A percentile compares a stretch with the other conserved stretches of the same genome.
Evolutionary conservation across 495 filamentous ascomycete species (phyloP).

Genomic region (Penicillium macrosclerotiorum): DNA sequence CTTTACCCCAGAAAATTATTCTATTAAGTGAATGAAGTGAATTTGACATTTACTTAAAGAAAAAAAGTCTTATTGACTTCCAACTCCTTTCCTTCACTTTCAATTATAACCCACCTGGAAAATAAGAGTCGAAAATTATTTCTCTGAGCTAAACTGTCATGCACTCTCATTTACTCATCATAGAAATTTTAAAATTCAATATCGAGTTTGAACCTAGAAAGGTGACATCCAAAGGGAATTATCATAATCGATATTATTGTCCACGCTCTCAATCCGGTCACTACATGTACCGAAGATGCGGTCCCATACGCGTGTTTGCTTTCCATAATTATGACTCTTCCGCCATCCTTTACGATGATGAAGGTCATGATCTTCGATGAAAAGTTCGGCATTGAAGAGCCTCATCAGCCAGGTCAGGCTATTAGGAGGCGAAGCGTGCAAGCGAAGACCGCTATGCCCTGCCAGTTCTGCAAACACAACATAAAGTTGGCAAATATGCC

Average conservation of each 20-base stretch:
- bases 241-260: slow-evolving; percentile 30
- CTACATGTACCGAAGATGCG: slow-evolving; percentile 30
- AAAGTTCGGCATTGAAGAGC: slow-evolving; percentile 27
- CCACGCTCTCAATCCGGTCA: slow-evolving; percentile 27
- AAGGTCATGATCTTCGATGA: slow-evolving; percentile 40
- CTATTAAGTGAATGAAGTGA: too few relatives aligned
- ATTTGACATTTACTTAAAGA: too few relatives aligned
- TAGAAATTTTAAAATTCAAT: neutral
- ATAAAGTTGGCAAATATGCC: slow-evolving; percentile 36
- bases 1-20: too few relatives aligned
- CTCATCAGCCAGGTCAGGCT: slow-evolving; percentile 28
- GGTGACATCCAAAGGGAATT: slow-evolving; percentile 20
- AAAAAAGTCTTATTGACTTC: too few relatives aligned
- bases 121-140: too few relatives aligned
- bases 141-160: too few relatives aligned
- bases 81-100: too few relatives aligned
- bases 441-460: slow-evolving; percentile 35
- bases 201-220: neutral
- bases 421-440: slow-evolving; percentile 23
- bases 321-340: slow-evolving; percentile 40
- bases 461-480: slow-evolving; percentile 33
- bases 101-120: too few relatives aligned
- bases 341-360: slow-evolving; percentile 39
- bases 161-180: neutral
- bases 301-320: slow-evolving; percentile 39